Evolutionary conservation across 306 rosid genomes (phyloP).

Genomic region (Sicyos baderoa): DNA sequence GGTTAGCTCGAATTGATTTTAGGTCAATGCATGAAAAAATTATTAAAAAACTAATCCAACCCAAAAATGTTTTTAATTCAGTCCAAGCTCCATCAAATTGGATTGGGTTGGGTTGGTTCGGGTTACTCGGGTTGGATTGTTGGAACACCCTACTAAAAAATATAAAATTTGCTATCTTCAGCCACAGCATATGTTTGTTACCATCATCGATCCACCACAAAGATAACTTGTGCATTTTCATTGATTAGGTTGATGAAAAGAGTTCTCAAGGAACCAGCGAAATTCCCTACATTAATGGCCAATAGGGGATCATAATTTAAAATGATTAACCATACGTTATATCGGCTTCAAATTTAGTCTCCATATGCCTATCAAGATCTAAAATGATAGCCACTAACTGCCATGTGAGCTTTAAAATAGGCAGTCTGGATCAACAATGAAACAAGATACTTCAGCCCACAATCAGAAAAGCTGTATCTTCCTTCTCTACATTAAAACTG

Average conservation of each 20-base stretch:
- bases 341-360: background rate
- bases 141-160: constrained; percentile 22
- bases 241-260: background rate
- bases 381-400: constrained; percentile 14
- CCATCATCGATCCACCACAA: constrained; percentile 65
- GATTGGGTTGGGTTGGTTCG: too few species aligned
- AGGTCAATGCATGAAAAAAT: too few species aligned
- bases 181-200: constrained; percentile 72
- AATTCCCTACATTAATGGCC: background rate
- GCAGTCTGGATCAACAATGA: constrained; percentile 5
- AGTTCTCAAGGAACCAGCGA: background rate
- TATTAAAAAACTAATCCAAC: too few species aligned
- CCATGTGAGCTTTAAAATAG: constrained; percentile 17
- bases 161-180: constrained; percentile 68
- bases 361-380: background rate
- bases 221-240: constrained; percentile 56
- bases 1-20: too few species aligned
- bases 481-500: background rate
- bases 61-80: too few species aligned
- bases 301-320: constrained; percentile 21
- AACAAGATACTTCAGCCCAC: constrained; percentile 72
- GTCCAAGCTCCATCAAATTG: too few species aligned
- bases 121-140: too few species aligned
- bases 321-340: background rate
- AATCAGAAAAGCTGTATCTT: background rate